phyloP scores from a whole-genome alignment of 2,329 filamentous ascomycete species.

The Pestalotiopsis sp. region DNA sequence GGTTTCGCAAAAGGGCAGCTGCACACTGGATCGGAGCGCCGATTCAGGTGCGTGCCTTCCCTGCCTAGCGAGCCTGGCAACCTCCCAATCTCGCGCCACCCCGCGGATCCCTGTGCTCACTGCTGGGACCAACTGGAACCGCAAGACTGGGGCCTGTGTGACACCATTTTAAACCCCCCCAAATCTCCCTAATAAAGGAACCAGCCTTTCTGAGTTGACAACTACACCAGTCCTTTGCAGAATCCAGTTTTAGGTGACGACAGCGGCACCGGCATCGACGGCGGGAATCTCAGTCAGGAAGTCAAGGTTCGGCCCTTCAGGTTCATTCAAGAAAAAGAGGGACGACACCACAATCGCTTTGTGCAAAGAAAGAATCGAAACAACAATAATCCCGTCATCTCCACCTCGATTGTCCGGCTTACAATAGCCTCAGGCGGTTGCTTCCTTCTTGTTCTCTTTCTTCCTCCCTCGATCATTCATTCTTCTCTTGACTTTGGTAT shows the following conservation, averaged over 20 bases:
- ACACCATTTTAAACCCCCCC: conserved; percentile 6
- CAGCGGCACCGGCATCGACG: neutral
- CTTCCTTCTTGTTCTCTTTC: neutral
- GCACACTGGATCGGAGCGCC: neutral
- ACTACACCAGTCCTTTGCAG: neutral
- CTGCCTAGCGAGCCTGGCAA: neutral
- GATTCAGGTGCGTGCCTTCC: neutral
- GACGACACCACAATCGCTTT: neutral
- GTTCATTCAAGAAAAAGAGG: neutral
- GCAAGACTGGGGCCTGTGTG: neutral
- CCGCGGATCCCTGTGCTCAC: neutral
- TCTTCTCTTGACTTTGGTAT: neutral
- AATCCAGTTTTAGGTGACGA: neutral
- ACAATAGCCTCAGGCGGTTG: neutral
- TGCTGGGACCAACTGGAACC: neutral
- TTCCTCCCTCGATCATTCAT: neutral
- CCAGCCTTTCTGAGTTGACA: neutral
- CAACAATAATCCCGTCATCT: neutral
- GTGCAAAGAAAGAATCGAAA: neutral
- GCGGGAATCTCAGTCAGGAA: neutral
- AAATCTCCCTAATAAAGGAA: neutral
- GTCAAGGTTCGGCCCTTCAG: neutral
- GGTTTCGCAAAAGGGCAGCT: neutral
- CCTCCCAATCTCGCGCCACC: neutral
- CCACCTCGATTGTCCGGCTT: neutral